Conservation (phyloP, 1,284 basidiomycete genomes). For the Takashimella koratensis region DNA sequence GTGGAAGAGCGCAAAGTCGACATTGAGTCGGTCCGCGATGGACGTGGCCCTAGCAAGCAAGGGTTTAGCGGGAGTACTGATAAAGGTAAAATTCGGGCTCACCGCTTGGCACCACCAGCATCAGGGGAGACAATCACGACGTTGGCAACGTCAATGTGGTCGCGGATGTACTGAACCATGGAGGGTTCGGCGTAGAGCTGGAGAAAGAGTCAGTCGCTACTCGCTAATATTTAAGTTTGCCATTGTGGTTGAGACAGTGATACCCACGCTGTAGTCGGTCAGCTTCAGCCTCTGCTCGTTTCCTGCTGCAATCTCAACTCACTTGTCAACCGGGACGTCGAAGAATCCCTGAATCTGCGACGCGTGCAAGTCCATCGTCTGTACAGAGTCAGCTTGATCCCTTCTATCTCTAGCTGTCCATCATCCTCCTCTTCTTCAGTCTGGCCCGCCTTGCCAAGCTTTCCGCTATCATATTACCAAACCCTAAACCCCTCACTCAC, state of each 20-base stretch:
- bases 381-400: no score
- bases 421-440: not conserved
- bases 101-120: conserved; percentile 98
- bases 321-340: conserved; percentile 99
- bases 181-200: conserved; percentile 98
- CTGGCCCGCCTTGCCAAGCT: not conserved
- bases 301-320: conserved; percentile 49
- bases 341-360: conserved; percentile 99
- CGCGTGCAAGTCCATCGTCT: conserved; percentile 98
- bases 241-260: no score
- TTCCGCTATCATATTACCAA: not conserved
- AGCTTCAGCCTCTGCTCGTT: not conserved
- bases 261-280: conserved; percentile 19
- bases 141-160: conserved; percentile 80
- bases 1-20: conserved; percentile 99
- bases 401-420: no score
- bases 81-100: conserved; percentile 24
- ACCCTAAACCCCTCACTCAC: conserved; percentile 57
- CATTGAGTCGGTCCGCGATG: conserved; percentile 91
- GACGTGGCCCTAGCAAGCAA: conserved; percentile 73
- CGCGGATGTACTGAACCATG: conserved; percentile 89
- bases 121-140: conserved; percentile 98
- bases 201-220: not conserved
- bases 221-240: no score
- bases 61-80: no score